Base-by-base conservation (phyloP, 805 yeast genomes). In the Lipomyces japonicus region DNA sequence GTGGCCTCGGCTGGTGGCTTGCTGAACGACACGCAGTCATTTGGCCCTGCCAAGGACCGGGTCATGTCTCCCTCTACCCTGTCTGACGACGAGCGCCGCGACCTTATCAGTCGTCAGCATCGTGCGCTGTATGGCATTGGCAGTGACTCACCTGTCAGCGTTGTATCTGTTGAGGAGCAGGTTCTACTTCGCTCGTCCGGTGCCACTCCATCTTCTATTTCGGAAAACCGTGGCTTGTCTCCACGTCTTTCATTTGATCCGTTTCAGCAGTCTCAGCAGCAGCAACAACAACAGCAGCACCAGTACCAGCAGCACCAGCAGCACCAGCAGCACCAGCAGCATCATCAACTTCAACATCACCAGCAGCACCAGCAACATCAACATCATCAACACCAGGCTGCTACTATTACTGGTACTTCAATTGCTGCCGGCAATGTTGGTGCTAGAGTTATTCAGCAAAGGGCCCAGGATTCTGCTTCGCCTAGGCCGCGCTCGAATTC, bases 1-100 rank as follows among this genome's bases (percentile, higher is more conserved):
- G 10, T 19, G 37, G 31, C 12, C 12, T 31, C 40, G 5, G 37
- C 49, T 18, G 28, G 53, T 1, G 55, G 53, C 26, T 16, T 54
- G 43, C 40, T 54, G 18, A 30, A 31, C 14, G 59, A 55, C 35
- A 23, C 54, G n/a, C 53, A 52, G 5, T 28, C 48, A 3, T 55
- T 55, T 37, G 48, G 55, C 16, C 14, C 35, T 16, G 26, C 40
- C n/a, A 53, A 53, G 49, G 55, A 54, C 23, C 50, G 53, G 10
- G 57, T 53, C 25, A 50, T 54, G 55, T 47, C 53, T n/a, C 57
- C 60, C 3, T 45, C 55, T 18, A 49, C 57, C 9, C 25, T 55
- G 36, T 53, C 57, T 14, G 60, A 57, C 19, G 59, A 54, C 24
- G 59, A 57, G 5, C 57, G 58, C 24, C 59, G 59, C 26, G 59